A percentile compares a stretch with the other conserved stretches of the same genome.
Evolutionary conservation across 2,329 filamentous ascomycete species (phyloP).

Genomic region (Penicillium janthinellum): DNA sequence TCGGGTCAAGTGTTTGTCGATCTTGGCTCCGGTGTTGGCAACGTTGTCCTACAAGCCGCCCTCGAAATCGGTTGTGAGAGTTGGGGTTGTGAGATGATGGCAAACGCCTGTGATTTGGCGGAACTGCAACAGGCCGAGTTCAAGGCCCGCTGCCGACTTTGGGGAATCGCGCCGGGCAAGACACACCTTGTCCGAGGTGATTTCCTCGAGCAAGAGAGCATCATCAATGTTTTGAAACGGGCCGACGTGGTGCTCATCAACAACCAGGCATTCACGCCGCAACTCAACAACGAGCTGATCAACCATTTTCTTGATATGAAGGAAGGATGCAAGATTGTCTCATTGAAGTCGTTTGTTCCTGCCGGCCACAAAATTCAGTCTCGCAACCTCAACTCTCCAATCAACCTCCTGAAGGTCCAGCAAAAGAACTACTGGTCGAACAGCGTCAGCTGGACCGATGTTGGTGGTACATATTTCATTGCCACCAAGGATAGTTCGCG

Average conservation of each 20-base stretch:
- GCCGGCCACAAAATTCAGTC: constrained; percentile 73
- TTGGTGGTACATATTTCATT: constrained; percentile 83
- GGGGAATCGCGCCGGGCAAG: constrained; percentile 79
- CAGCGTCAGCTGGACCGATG: constrained; percentile 87
- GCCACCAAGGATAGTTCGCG: constrained; percentile 71
- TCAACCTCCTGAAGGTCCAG: constrained; percentile 78
- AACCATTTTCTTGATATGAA: constrained; percentile 94
- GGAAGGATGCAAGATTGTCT: constrained; percentile 84
- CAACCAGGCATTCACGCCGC: constrained; percentile 91
- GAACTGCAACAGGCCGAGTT: constrained; percentile 82
- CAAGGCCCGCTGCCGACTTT: constrained; percentile 77
- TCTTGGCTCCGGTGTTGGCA: constrained; percentile 92
- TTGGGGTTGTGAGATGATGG: constrained; percentile 97
- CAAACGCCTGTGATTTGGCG: constrained; percentile 81
- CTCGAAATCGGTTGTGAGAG: constrained; percentile 91
- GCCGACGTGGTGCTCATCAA: constrained; percentile 98
- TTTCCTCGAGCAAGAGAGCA: constrained; percentile 72
- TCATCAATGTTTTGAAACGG: constrained; percentile 72
- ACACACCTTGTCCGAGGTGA: constrained; percentile 82
- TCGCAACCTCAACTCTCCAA: constrained; percentile 76
- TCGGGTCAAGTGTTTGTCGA: constrained; percentile 90
- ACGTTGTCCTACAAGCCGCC: constrained; percentile 91
- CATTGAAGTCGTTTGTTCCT: constrained; percentile 86
- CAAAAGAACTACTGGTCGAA: constrained; percentile 68
- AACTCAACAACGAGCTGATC: constrained; percentile 80